A percentile compares a stretch with the other conserved stretches of the same genome.
These are phyloP conservation scores for Phellopilus nigrolimitatus DNA, from an alignment of 1,284 basidiomycete species.

Conservation along the genomic window DNA sequence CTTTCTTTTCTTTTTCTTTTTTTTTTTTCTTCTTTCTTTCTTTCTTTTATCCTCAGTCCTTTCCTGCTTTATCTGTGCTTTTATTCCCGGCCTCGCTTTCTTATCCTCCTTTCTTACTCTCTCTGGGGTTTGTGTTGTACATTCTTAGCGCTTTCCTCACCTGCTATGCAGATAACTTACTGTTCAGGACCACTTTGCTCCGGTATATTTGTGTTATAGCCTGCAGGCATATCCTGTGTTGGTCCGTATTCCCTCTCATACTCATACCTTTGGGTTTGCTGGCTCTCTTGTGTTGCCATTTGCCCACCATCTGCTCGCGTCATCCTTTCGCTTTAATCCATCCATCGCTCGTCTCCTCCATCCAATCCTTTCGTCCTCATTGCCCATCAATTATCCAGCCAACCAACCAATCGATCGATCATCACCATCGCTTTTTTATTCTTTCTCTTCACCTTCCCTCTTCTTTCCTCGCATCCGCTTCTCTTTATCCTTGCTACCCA, in stretches of 20 bases:
- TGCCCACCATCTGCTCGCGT: not conserved
- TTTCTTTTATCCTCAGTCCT: not conserved
- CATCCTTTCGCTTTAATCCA: not conserved
- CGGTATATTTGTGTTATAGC: conserved; percentile 7
- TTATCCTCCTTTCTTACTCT: conserved; percentile 2
- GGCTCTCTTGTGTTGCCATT: not conserved
- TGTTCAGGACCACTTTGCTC: conserved; percentile 3
- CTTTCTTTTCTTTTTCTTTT: conserved; percentile 8
- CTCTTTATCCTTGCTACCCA: not conserved
- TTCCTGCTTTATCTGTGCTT: conserved; percentile 11
- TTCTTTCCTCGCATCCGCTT: not conserved
- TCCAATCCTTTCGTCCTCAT: not conserved
- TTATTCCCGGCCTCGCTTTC: conserved; percentile 3
- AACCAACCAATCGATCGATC: not conserved
- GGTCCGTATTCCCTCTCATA: not conserved
- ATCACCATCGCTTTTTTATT: not conserved
- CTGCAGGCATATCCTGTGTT: not conserved
- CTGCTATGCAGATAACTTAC: conserved; percentile 1
- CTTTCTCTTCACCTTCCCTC: not conserved
- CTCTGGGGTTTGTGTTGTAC: conserved; percentile 11
- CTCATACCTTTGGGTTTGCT: too few species aligned
- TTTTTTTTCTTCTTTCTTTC: conserved; percentile 12
- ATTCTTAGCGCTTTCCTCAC: not conserved
- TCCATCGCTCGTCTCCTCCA: not conserved
- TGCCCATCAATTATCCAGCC: not conserved